phyloP scores from a whole-genome alignment of 2,329 filamentous ascomycete species.

The Hymenoscyphus infarciens region DNA sequence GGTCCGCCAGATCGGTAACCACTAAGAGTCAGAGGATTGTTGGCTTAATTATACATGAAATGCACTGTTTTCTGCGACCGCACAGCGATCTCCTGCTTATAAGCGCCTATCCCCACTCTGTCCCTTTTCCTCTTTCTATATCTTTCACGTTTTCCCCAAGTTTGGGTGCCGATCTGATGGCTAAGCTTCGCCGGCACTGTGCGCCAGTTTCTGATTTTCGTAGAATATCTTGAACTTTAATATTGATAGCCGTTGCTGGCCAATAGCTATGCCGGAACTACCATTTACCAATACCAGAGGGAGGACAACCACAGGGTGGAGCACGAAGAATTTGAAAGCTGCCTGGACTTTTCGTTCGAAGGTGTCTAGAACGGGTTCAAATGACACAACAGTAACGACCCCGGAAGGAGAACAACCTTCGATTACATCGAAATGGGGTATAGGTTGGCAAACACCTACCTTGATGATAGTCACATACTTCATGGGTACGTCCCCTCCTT shows the following conservation, averaged over 20 bases:
- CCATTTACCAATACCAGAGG: neutral
- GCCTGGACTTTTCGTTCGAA: neutral
- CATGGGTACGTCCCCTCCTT: constrained; percentile 15
- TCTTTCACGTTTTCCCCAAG: neutral
- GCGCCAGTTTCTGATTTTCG: neutral
- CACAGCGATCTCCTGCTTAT: neutral
- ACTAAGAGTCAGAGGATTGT: neutral
- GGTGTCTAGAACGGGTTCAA: neutral
- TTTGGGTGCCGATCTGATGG: neutral
- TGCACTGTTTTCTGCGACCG: neutral
- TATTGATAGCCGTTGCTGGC: neutral
- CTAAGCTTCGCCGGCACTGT: neutral
- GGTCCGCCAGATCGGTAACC: too few relatives aligned
- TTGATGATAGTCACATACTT: constrained; percentile 22
- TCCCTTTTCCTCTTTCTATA: neutral
- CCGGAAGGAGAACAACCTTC: neutral
- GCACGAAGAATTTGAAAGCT: neutral
- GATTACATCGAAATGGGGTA: constrained; percentile 17
- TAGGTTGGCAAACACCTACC: constrained; percentile 27
- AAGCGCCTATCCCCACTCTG: neutral
- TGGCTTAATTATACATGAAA: neutral
- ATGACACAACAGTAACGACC: neutral
- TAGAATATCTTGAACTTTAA: neutral
- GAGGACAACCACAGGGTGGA: neutral
- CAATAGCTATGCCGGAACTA: neutral